Evolutionary conservation across 1,284 basidiomycete genomes (phyloP), one percentile per base, ranked within the genome.

Genomic region (Malassezia arunalokei): DNA sequence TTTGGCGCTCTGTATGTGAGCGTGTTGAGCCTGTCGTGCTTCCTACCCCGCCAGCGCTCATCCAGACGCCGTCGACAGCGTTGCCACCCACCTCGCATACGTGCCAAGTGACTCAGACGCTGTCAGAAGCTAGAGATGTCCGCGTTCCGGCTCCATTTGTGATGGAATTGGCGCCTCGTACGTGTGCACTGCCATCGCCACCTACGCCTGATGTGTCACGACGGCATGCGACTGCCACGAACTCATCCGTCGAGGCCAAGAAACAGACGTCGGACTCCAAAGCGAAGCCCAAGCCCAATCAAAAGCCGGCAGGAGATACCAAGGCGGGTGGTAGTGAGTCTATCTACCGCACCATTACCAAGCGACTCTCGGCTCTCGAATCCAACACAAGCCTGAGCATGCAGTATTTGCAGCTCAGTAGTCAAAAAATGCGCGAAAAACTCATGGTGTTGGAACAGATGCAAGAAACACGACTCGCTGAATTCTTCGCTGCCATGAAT

Each of bases 261-360:
- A n/a, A 35, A 30, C 31, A 29, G 38, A 20, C 14, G 6, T 5
- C 43, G 3, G 43, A 44, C 6, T 4, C 43, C n/a, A 29, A 31
- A 28, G 8, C 37, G 11, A 48, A 48, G 17, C 14, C 44, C 3
- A 31, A 47, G 24, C 28, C 30, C 27, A 11, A n/a, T 7, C 37
- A 47, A n/a, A 29, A 12, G 8, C 14, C 20, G 7, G 20, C 37
- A 12, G 32, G 33, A 11, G 33, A 35, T 35, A 35, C 33, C 33
- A 35, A 35, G 33, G 11, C 33, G 12, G 47, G 28, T 12, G 65
- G 68, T 9, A 61, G 57, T 37, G 71, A 98, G 74, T 92, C 88
- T 0, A 92, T 98, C 65, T 98, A 94, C 68, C 84, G 89, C 8
- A 87, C 85, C 8, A 98, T 98, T 64, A 90, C 90, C 81, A 92